Conservation (phyloP, 768 basidiomycete species). For the Ramaria sp. region DNA sequence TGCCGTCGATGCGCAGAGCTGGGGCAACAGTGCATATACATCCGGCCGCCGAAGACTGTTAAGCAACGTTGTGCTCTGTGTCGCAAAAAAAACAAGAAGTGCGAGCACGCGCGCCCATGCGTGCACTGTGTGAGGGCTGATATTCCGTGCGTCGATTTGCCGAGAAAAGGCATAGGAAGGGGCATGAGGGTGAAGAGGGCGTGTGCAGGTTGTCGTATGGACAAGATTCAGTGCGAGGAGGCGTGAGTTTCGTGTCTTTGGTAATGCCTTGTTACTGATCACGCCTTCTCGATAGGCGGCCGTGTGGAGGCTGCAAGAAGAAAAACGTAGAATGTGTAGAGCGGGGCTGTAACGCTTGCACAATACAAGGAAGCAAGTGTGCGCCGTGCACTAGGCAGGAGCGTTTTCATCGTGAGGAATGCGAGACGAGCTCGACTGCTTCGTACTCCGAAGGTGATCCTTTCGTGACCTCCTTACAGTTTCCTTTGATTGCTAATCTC, state of each 20-base stretch:
- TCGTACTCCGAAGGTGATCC: background rate
- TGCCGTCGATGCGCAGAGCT: slow-evolving; percentile 41
- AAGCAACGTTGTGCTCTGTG: slow-evolving; percentile 52
- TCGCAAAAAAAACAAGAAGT: slow-evolving; percentile 42
- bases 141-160: slow-evolving; percentile 37
- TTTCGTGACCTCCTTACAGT: background rate
- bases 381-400: background rate
- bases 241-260: background rate
- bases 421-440: background rate
- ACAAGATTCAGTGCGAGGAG: slow-evolving; percentile 7
- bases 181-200: slow-evolving; percentile 48
- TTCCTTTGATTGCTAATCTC: background rate
- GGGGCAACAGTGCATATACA: slow-evolving; percentile 43
- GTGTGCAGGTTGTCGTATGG: slow-evolving; percentile 10
- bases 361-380: background rate
- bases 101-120: slow-evolving; percentile 51
- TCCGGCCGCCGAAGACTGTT: slow-evolving; percentile 47
- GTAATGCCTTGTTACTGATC: background rate
- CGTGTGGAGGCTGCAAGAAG: slow-evolving; percentile 2
- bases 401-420: background rate
- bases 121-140: slow-evolving; percentile 35
- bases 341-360: background rate
- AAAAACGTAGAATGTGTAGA: slow-evolving; percentile 1
- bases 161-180: slow-evolving; percentile 41
- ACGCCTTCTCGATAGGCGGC: background rate